Conservation (phyloP, 768 basidiomycete genomes). For the Daedaleopsis nitida region DNA sequence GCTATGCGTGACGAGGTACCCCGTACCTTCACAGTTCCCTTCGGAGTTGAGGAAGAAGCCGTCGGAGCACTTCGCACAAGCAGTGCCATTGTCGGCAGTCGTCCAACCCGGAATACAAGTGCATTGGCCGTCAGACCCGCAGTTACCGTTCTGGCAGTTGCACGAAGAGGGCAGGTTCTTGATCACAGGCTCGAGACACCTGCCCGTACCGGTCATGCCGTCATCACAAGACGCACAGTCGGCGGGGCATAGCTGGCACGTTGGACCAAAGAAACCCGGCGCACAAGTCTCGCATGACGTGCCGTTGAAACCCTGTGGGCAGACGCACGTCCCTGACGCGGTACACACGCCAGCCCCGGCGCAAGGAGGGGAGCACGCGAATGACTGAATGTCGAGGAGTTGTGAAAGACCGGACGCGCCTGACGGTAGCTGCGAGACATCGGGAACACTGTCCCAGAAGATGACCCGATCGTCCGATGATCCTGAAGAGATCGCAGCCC, state of each 20-base stretch:
- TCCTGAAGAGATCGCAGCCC: conserved; percentile 64
- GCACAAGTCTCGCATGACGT: conserved; percentile 79
- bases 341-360: conserved; percentile 74
- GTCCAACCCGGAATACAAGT: conserved; percentile 80
- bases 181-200: conserved; percentile 57
- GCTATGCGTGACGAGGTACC: conserved; percentile 1
- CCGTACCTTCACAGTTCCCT: conserved; percentile 73
- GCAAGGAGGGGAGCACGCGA: conserved; percentile 75
- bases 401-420: conserved; percentile 46
- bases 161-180: conserved; percentile 64
- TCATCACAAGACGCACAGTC: conserved; percentile 76
- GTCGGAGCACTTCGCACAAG: conserved; percentile 70
- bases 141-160: conserved; percentile 82
- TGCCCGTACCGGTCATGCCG: conserved; percentile 76
- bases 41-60: conserved; percentile 75
- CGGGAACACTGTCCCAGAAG: conserved; percentile 80
- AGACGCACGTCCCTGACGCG: conserved; percentile 68
- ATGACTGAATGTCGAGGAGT: conserved; percentile 74
- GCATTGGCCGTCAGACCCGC: conserved; percentile 69
- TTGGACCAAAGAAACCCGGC: conserved; percentile 72
- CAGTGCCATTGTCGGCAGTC: conserved; percentile 67
- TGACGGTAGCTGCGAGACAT: conserved; percentile 67
- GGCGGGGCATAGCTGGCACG: conserved; percentile 68
- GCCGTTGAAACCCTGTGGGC: conserved; percentile 75
- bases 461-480: conserved; percentile 58